phyloP scores from a whole-genome alignment of 208 protist species.

The Acanthamoeba culbertsoni region DNA sequence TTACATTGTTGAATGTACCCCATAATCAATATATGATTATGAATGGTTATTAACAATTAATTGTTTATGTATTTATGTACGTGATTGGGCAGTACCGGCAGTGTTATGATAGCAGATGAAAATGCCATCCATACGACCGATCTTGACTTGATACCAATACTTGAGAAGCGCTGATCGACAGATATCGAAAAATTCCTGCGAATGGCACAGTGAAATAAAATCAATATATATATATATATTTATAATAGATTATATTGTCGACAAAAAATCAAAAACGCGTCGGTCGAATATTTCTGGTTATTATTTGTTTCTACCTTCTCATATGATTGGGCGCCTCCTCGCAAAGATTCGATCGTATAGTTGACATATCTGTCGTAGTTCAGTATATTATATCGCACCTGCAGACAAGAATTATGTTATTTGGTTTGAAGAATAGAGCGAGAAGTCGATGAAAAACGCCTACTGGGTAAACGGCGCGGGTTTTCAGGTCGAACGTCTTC shows the following conservation, averaged over 20 bases:
- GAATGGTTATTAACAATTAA: too few species aligned
- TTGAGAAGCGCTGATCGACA: conserved; percentile 69
- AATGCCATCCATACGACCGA: conserved; percentile 78
- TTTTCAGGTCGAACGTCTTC: conserved; percentile 80
- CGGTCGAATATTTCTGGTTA: neutral
- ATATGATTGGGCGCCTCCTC: conserved; percentile 54
- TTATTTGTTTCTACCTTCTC: conserved; percentile 37
- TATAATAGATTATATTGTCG: too few species aligned
- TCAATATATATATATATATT: too few species aligned
- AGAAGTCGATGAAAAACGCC: neutral
- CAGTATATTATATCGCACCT: neutral
- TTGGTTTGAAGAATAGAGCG: neutral
- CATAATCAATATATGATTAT: too few species aligned
- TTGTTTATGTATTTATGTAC: too few species aligned
- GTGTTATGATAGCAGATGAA: conserved; percentile 83
- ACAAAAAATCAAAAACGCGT: too few species aligned
- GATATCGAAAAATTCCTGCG: conserved; percentile 76
- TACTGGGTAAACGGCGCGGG: conserved; percentile 67
- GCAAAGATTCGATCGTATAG: neutral
- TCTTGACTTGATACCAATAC: conserved; percentile 75
- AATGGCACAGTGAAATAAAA: neutral
- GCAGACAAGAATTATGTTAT: neutral
- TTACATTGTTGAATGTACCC: neutral
- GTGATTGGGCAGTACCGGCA: neutral
- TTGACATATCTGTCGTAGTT: conserved; percentile 8